phyloP scores from a whole-genome alignment of 2,329 filamentous ascomycete genomes.

The Penicillium hordei region DNA sequence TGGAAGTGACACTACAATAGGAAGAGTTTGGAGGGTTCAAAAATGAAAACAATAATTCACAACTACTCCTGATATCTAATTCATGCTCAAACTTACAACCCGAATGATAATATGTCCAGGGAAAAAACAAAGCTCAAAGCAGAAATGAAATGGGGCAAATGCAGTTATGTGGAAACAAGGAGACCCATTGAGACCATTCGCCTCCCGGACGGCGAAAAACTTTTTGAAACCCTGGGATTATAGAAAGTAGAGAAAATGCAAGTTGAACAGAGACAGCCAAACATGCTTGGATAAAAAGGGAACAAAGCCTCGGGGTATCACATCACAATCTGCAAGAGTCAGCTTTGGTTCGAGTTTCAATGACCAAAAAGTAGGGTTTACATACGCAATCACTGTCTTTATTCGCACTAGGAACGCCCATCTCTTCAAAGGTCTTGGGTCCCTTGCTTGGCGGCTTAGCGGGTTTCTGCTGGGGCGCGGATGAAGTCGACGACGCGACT shows the following conservation, averaged over 20 bases:
- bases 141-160: conserved; percentile 23
- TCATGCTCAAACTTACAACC: conserved; percentile 3
- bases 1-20: conserved; percentile 1
- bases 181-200: conserved; percentile 10
- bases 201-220: conserved; percentile 16
- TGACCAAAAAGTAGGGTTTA: conserved; percentile 17
- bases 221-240: conserved; percentile 17
- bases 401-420: conserved; percentile 87
- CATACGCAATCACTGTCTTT: conserved; percentile 88
- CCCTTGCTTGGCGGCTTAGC: conserved; percentile 62
- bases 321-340: conserved; percentile 40
- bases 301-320: conserved; percentile 36
- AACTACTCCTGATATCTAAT: conserved; percentile 19
- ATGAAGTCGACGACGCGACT: conserved; percentile 25
- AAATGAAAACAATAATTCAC: conserved; percentile 8
- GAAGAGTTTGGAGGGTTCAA: background rate
- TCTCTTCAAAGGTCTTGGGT: conserved; percentile 94
- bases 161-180: conserved; percentile 18
- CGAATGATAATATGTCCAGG: conserved; percentile 24
- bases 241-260: conserved; percentile 14
- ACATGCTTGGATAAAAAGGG: conserved; percentile 16
- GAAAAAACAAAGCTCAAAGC: conserved; percentile 5
- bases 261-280: conserved; percentile 8
- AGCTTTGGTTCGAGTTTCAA: conserved; percentile 4
- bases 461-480: conserved; percentile 41